phyloP scores from a whole-genome alignment of 2,329 filamentous ascomycete species.

The Xylaria polymorpha region DNA sequence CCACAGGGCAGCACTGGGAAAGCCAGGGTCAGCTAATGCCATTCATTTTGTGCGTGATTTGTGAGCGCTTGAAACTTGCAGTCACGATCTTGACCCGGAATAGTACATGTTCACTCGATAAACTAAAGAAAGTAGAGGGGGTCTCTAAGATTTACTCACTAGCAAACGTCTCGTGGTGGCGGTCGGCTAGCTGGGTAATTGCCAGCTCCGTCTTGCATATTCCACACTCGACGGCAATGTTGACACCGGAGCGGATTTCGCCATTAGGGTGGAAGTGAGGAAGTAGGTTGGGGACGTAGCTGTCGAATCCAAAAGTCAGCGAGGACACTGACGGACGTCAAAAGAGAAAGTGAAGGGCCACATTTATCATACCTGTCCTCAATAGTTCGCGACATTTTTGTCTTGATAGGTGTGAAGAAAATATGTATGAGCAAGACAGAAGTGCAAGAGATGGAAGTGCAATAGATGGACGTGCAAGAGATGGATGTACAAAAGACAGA shows the following conservation, averaged over 20 bases:
- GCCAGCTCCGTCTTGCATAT: constrained; percentile 29
- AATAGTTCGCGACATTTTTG: neutral
- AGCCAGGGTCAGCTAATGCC: neutral
- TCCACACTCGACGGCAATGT: constrained; percentile 14
- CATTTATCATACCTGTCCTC: neutral
- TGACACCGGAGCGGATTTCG: neutral
- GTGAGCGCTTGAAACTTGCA: neutral
- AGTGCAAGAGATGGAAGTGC: neutral
- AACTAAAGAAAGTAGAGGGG: neutral
- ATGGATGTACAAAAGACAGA: neutral
- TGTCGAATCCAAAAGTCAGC: neutral
- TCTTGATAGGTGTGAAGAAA: neutral
- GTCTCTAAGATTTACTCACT: neutral
- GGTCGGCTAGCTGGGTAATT: neutral
- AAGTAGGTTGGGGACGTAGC: constrained; percentile 25
- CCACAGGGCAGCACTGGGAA: constrained; percentile 29
- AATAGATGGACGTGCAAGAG: neutral
- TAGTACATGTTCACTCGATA: neutral
- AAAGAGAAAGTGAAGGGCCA: neutral
- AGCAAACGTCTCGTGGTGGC: constrained; percentile 11
- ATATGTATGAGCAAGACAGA: neutral
- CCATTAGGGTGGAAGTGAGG: constrained; percentile 14
- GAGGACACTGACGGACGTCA: neutral
- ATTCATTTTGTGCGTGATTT: neutral
- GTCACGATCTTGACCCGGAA: neutral